Evolutionary conservation across 371 early-diverging fungal species (phyloP), one percentile per base, ranked within the genome.

Genomic region (Vairimorpha apis): DNA sequence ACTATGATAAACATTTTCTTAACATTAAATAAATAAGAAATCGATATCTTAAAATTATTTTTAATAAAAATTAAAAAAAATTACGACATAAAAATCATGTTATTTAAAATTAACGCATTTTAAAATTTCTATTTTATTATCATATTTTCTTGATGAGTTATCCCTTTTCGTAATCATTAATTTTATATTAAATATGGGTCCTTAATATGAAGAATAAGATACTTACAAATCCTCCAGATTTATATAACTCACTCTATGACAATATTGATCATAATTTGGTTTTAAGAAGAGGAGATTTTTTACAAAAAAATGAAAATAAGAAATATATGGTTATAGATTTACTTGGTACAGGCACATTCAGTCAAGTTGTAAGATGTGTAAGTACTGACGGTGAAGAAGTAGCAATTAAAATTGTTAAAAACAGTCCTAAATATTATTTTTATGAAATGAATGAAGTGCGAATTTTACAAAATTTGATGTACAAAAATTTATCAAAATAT

Each of bases 341-440:
- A 49, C 45, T 97, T 49, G 97, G 97, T 0, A 89, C 88, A 81
- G 97, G 97, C 10, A 95, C 95, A 0, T 97, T 94, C 86, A 95
- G 97, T 0, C 94, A 95, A 83, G 97, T 97, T 0, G 93, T 90
- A 18, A 91, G 91, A 81, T 95, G 94, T 76, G 87, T 87, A 51
- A 88, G 90, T 62, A 63, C 90, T 51, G 86, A 86, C 60, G 91
- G 92, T 2, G 87, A 88, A 69, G 88, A 88, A n/a, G 89, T 91
- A 16, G 95, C 94, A 1, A 88, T 95, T 65, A 97, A 97, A 80
- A 89, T 95, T 16, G 91, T 95, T 70, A 95, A 95, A 79, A 93
- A 90, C 83, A 88, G 90, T 72, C 87, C 87, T 0, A 89, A 90
- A 0, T 95, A 90, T 83, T 89, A 88, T 76, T 88, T 89, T 73